Evolutionary conservation across 2,329 filamentous ascomycete genomes (phyloP), one percentile per base, ranked within the genome.

Genomic region (Fusarium sublunatum): DNA sequence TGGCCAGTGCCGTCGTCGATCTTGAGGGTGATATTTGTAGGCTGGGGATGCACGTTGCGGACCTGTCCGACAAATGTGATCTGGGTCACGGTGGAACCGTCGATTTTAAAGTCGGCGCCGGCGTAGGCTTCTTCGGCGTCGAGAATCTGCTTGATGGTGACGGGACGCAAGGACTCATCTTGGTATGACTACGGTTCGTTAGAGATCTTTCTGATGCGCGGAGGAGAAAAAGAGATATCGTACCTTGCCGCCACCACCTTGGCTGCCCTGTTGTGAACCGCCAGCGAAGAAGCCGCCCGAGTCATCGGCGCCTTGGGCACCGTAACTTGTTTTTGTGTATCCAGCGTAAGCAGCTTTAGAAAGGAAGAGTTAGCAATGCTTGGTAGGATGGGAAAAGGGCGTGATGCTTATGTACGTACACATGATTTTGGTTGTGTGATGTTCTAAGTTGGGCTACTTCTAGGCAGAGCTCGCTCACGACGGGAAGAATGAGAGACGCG

Each of bases 1-100:
- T 88, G 84, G 58, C 92, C 93, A 1, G 96, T 99, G 75, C 95
- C 95, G 77, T 99, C 95, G 78, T 99, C 95, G 70, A 99, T 82
- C 72, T 89, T 91, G 84, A 96, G 96, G 41, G 92, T 97, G 68
- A 93, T 88, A 79, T 97, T 96, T 67, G 94, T 97, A 36, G 90
- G 86, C 79, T 96, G 92, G n/a, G 86, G 85, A 73, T 87, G 91
- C 77, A 97, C 88, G 78, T 88, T 88, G 75, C 93, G 92, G 70
- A 99, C 89, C 82, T 97, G 94, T 48, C 92, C 95, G 59, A 99
- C 87, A 68, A 98, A 89, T 28, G 91, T 94, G 69, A 81, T 74
- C 80, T 94, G 85, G 38, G 88, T 89, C 60, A 93, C 82, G 64
- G 90, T 85, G 42, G 83, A 78, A 65, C 88, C 89, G 78, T 98